Percentiles rank a stretch among this genome's conserved stretches.
Conservation (phyloP, 192 early-diverging fungal genomes). For the Coemansia sp. region DNA sequence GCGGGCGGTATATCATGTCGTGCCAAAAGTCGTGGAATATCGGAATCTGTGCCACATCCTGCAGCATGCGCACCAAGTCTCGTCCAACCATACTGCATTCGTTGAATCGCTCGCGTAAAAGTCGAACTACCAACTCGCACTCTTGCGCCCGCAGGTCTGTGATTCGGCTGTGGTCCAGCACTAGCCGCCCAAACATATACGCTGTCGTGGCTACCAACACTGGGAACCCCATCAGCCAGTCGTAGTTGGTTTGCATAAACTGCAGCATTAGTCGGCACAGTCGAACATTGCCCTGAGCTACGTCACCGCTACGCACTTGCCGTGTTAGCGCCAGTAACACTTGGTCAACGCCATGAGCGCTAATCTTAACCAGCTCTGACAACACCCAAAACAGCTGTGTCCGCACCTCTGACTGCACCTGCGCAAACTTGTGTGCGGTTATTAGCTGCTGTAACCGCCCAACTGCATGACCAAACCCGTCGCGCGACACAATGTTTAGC, state of each 20-base stretch:
- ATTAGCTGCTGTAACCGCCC: slow-evolving; percentile 39
- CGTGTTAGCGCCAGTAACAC: slow-evolving; percentile 57
- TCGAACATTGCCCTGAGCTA: slow-evolving; percentile 46
- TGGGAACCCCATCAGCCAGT: slow-evolving; percentile 18
- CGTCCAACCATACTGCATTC: slow-evolving; percentile 64
- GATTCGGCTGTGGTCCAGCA: slow-evolving; percentile 57
- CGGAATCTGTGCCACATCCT: slow-evolving; percentile 58
- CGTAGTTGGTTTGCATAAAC: slow-evolving; percentile 53
- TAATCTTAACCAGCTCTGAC: slow-evolving; percentile 55
- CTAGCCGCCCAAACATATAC: slow-evolving; percentile 55
- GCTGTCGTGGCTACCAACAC: slow-evolving; percentile 43
- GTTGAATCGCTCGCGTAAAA: slow-evolving; percentile 60
- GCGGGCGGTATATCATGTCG: slow-evolving; percentile 57
- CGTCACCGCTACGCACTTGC: slow-evolving; percentile 66
- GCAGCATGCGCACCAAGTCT: slow-evolving; percentile 66
- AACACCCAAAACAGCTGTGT: slow-evolving; percentile 64
- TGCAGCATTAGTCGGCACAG: slow-evolving; percentile 53
- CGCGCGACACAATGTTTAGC: slow-evolving; percentile 64
- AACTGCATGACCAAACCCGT: slow-evolving; percentile 55
- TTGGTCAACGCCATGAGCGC: slow-evolving; percentile 55
- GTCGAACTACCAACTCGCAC: slow-evolving; percentile 47
- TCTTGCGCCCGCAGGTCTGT: slow-evolving; percentile 55
- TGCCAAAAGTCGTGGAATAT: slow-evolving; percentile 60
- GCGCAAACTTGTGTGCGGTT: slow-evolving; percentile 32
- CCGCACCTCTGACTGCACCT: slow-evolving; percentile 37